These are phyloP conservation scores for Albugo laibachii DNA, from an alignment of 352 stramenopile genomes.

Conservation along the genomic window DNA sequence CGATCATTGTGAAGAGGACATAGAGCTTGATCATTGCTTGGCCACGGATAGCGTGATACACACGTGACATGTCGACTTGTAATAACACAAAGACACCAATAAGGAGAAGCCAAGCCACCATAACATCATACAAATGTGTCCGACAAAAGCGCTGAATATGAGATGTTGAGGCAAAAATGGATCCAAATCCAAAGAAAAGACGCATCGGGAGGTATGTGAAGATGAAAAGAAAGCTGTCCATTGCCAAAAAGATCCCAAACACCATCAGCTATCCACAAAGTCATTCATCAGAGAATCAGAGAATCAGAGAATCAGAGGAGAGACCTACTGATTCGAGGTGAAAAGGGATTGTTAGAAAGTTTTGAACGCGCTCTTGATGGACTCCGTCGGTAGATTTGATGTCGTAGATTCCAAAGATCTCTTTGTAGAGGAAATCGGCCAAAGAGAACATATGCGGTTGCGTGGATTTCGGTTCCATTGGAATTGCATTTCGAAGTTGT, in stretches of 20 bases:
- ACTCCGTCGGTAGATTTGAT: constrained; percentile 52
- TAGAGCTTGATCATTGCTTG: constrained; percentile 98
- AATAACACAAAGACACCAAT: constrained; percentile 56
- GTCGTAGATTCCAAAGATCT: constrained; percentile 67
- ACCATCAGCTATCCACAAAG: constrained; percentile 39
- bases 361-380: constrained; percentile 62
- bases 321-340: constrained; percentile 31
- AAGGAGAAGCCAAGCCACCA: constrained; percentile 72
- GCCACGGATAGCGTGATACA: constrained; percentile 97
- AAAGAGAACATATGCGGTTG: constrained; percentile 32
- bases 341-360: constrained; percentile 57
- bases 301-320: not conserved
- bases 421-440: constrained; percentile 67
- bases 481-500: too few species aligned
- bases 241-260: constrained; percentile 88
- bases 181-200: constrained; percentile 68
- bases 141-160: constrained; percentile 23
- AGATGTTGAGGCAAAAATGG: constrained; percentile 1
- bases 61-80: constrained; percentile 88
- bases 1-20: constrained; percentile 95
- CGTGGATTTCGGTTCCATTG: constrained; percentile 8
- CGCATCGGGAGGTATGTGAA: constrained; percentile 90
- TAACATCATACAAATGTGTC: constrained; percentile 83
- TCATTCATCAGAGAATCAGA: not conserved
- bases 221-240: constrained; percentile 95